Evolutionary conservation across 23 red algal genomes (phyloP).

Genomic region (Gracilaria domingensis): DNA sequence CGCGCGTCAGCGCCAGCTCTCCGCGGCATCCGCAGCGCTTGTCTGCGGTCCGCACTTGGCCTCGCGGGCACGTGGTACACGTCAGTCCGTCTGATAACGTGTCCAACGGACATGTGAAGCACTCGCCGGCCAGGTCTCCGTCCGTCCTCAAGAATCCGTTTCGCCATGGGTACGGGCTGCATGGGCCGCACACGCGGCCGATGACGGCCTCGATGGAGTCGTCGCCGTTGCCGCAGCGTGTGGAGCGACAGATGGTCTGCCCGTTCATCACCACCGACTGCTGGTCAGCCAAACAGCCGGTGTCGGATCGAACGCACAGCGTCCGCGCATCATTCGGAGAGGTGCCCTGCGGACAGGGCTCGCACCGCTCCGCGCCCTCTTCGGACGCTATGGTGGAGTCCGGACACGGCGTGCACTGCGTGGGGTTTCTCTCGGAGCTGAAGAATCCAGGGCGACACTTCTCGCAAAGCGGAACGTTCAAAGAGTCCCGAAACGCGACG

Average conservation of each 20-base stretch:
- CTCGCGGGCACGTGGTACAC: conserved; percentile 16
- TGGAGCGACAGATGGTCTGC: conserved; percentile 15
- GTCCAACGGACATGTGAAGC: background rate
- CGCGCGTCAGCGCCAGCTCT: background rate
- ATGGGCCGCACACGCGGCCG: conserved; percentile 3
- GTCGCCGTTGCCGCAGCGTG: conserved; percentile 4
- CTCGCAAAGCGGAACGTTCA: background rate
- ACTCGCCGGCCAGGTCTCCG: background rate
- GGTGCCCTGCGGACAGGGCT: background rate
- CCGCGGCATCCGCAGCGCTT: conserved; percentile 3
- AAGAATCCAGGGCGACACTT: conserved; percentile 12
- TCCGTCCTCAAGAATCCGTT: background rate
- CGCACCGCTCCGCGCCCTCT: background rate
- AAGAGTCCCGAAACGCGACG: background rate
- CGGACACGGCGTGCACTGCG: conserved; percentile 8
- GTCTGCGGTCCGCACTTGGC: background rate
- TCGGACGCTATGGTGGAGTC: background rate
- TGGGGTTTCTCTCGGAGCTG: background rate
- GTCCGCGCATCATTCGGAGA: background rate
- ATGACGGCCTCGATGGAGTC: background rate
- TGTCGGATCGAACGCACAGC: background rate
- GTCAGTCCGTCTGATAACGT: background rate
- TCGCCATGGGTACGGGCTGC: background rate
- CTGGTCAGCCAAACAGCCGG: background rate
- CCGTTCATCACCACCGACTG: conserved; percentile 1